Conservation (phyloP, 2,329 filamentous ascomycete species). For the Aureobasidium sp. region DNA sequence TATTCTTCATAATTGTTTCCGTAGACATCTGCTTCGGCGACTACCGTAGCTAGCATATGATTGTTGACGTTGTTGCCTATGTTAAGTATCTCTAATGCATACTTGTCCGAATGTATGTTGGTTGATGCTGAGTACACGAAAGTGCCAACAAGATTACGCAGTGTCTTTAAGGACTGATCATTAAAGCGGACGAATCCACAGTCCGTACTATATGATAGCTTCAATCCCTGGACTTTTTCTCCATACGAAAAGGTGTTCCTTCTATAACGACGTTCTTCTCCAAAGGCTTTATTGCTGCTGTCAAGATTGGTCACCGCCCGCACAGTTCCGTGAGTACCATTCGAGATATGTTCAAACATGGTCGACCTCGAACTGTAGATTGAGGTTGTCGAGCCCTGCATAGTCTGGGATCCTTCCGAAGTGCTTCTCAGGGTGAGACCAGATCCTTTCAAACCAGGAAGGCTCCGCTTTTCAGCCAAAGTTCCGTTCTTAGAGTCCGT, state of each 20-base stretch:
- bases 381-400: neutral
- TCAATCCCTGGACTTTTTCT: neutral
- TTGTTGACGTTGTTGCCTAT: neutral
- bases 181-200: neutral
- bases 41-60: neutral
- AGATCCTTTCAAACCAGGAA: neutral
- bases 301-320: neutral
- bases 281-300: neutral
- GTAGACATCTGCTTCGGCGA: neutral
- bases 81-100: neutral
- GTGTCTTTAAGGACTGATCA: neutral
- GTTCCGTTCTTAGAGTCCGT: neutral
- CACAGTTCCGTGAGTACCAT: neutral
- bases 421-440: neutral
- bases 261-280: neutral
- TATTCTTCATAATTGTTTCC: neutral
- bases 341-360: constrained; percentile 2
- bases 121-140: neutral
- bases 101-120: constrained; percentile 3
- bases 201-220: neutral
- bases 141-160: neutral
- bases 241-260: constrained; percentile 8
- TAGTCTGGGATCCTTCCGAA: neutral
- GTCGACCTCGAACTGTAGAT: neutral
- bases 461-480: neutral